Base-by-base conservation (phyloP, 208 protist species). In the Crithidia mellificae region DNA sequence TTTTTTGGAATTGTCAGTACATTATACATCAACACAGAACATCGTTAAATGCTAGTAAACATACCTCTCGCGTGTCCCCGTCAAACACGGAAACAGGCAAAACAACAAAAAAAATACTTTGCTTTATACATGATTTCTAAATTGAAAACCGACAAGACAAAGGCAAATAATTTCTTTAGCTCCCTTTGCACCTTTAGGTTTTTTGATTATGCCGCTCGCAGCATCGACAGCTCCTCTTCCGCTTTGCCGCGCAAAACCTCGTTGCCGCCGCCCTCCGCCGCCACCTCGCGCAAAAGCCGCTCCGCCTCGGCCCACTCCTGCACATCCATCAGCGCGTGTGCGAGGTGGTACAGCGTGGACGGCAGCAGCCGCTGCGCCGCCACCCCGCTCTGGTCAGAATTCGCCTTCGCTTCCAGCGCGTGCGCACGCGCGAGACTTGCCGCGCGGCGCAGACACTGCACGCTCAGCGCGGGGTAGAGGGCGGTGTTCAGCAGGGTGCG, bases 211-310 rank as follows among this genome's bases (percentile, higher is more conserved):
- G 65, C 49, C 14, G 53, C 53, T 2, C 25, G 39, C 51, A 92
- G 47, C 41, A 78, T 41, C 12, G 56, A 56, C 24, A 94, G 70
- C 74, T 92, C 81, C 68, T 94, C 83, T 70, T 90, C 81, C 41
- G 91, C 91, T 68, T 84, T 88, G 25, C 77, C 83, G 11, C 77
- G 72, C 22, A 93, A 78, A 24, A 87, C 77, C 41, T 91, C 83
- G 72, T 88, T 76, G 49, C 70, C 76, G 54, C 65, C 38, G 55
- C 69, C 67, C 29, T 52, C 19, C 19, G 43, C 41, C 22, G 71
- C 79, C 24, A 94, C 85, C 2, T 27, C 58, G 47, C 56, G 15
- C 51, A 92, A 84, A 63, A 90, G 62, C 46, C 64, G 66, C 39
- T 71, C 63, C 36, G 87, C 87, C 77, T 93, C 85, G 14, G 76